phyloP scores from a whole-genome alignment of 2,329 filamentous ascomycete species.

The Colletotrichum sojae region DNA sequence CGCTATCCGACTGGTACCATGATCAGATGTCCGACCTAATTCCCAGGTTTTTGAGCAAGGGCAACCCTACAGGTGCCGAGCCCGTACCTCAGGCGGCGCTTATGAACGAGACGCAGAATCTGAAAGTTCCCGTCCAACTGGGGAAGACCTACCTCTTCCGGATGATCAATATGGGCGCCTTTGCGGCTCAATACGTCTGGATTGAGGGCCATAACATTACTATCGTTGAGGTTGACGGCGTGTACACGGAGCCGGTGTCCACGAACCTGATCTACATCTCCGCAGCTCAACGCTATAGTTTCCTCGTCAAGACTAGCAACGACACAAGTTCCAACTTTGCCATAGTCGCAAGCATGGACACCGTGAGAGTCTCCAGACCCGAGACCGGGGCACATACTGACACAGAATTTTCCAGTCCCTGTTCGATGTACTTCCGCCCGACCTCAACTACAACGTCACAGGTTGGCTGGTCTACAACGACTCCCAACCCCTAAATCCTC shows the following conservation, averaged over 20 bases:
- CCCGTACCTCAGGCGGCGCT: conserved; percentile 78
- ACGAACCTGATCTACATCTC: conserved; percentile 76
- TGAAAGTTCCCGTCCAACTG: conserved; percentile 72
- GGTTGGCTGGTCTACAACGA: conserved; percentile 74
- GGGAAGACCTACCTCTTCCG: conserved; percentile 81
- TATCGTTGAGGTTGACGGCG: conserved; percentile 81
- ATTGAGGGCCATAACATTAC: conserved; percentile 77
- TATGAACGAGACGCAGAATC: conserved; percentile 78
- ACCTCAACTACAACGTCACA: conserved; percentile 78
- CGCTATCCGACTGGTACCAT: conserved; percentile 82
- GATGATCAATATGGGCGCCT: conserved; percentile 82
- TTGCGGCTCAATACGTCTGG: conserved; percentile 77
- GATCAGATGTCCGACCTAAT: conserved; percentile 65
- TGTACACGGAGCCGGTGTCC: conserved; percentile 74
- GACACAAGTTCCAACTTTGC: conserved; percentile 75
- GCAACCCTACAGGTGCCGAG: conserved; percentile 71
- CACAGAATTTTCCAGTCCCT: conserved; percentile 55
- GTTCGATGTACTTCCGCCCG: conserved; percentile 77
- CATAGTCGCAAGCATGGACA: conserved; percentile 79
- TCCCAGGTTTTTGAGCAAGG: conserved; percentile 64
- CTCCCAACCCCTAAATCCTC: conserved; percentile 59
- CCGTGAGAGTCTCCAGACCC: conserved; percentile 53
- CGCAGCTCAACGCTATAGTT: conserved; percentile 76
- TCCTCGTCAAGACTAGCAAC: conserved; percentile 75
- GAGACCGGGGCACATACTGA: not conserved